Conservation (phyloP, 148 eudicot genomes). For the Salicornia ramosissima region DNA sequence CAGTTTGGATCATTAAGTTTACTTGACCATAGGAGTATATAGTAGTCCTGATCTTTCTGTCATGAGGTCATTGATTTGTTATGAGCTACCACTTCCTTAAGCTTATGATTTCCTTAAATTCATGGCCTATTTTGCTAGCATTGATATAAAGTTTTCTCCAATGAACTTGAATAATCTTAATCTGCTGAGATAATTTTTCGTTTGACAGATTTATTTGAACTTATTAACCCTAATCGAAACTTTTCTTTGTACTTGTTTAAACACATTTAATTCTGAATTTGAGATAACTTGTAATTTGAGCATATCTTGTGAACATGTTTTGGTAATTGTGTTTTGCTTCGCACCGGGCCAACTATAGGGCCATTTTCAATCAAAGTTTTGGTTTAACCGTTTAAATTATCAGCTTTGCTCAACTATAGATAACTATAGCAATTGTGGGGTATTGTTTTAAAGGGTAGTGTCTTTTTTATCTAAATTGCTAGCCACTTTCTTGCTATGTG, state of each 20-base stretch:
- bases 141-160: neutral
- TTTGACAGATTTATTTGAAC: too few relatives aligned
- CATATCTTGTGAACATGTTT: too few relatives aligned
- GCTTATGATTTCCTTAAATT: neutral
- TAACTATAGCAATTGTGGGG: neutral
- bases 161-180: too few relatives aligned
- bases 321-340: too few relatives aligned
- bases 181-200: too few relatives aligned
- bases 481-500: conserved; percentile 1
- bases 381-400: too few relatives aligned
- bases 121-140: neutral
- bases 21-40: neutral
- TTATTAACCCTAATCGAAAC: too few relatives aligned
- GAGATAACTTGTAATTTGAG: too few relatives aligned
- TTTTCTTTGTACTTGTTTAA: too few relatives aligned
- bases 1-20: neutral
- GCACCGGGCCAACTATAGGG: too few relatives aligned
- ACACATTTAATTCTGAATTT: too few relatives aligned
- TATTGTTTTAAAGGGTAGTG: conserved; percentile 4
- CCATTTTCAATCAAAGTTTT: too few relatives aligned
- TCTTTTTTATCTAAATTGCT: neutral
- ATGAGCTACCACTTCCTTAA: neutral
- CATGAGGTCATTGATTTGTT: neutral
- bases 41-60: conserved; percentile 5
- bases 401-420: neutral